These are phyloP conservation scores for Solanum commersonii DNA, from an alignment of 257 asterid species.

Conservation along the genomic window DNA sequence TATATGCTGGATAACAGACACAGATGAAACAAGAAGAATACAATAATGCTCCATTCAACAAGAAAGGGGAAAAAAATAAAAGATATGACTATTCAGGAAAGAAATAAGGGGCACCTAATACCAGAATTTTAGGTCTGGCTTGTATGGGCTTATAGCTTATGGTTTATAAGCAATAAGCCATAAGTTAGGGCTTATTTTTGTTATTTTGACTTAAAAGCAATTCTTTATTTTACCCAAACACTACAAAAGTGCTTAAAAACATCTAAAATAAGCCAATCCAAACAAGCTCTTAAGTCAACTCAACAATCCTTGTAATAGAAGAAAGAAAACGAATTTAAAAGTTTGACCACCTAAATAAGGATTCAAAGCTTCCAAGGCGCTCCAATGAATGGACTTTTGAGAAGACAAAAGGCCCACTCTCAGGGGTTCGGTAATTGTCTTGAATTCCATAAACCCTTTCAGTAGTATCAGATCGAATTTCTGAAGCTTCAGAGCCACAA, in stretches of 20 bases:
- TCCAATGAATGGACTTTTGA: constrained; percentile 28
- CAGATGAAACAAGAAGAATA: neutral
- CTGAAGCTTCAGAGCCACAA: constrained; percentile 37
- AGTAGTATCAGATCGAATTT: constrained; percentile 19
- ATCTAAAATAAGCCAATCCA: neutral
- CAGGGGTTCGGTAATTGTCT: constrained; percentile 26
- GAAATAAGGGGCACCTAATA: neutral
- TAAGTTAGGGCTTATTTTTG: neutral
- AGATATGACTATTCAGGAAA: neutral
- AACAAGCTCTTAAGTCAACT: neutral
- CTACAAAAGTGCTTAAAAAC: neutral
- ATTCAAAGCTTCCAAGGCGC: constrained; percentile 41
- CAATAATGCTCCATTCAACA: constrained; percentile 4
- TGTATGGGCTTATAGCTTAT: neutral
- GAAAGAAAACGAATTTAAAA: constrained; percentile 5
- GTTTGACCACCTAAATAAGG: constrained; percentile 63
- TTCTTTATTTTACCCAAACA: neutral
- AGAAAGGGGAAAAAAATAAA: neutral
- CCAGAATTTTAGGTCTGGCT: neutral
- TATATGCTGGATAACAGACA: neutral
- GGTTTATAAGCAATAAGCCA: neutral
- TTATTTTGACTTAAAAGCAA: neutral
- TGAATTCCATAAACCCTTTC: constrained; percentile 11
- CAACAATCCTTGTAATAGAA: neutral
- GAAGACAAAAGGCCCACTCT: constrained; percentile 18